phyloP scores from a whole-genome alignment of 2,329 filamentous ascomycete species.

The Fusarium sp. region DNA sequence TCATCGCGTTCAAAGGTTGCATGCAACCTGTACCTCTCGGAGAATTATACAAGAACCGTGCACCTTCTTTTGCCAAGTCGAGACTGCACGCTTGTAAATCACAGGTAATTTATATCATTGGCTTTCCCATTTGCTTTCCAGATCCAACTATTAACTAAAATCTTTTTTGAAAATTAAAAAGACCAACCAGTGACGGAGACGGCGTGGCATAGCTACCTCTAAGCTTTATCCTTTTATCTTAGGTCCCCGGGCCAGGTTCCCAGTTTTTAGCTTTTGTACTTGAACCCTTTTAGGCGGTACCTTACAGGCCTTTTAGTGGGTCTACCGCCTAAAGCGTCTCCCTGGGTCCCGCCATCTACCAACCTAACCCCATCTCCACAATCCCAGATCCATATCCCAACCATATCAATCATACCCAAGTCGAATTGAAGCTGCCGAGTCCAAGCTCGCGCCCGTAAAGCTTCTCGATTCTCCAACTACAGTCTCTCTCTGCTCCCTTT shows the following conservation, averaged over 20 bases:
- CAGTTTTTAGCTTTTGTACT: conserved; percentile 28
- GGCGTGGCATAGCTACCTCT: conserved; percentile 14
- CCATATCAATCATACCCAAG: conserved; percentile 11
- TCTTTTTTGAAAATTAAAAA: neutral
- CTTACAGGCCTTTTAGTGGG: conserved; percentile 42
- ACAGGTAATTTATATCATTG: conserved; percentile 5
- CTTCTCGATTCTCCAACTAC: conserved; percentile 22
- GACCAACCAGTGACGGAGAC: conserved; percentile 28
- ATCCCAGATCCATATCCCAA: conserved; percentile 22
- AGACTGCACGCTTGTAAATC: neutral
- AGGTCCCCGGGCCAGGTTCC: neutral
- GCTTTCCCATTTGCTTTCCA: conserved; percentile 21
- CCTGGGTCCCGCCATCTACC: conserved; percentile 4
- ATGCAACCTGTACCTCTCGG: conserved; percentile 29
- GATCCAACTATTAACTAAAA: conserved; percentile 22
- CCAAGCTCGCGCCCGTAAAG: neutral
- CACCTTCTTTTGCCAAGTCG: neutral
- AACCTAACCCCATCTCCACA: conserved; percentile 16
- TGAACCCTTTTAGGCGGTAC: conserved; percentile 37
- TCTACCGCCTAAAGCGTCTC: conserved; percentile 17
- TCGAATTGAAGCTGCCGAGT: neutral
- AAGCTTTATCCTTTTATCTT: neutral
- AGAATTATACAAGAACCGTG: conserved; percentile 25
- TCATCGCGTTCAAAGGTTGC: conserved; percentile 16
- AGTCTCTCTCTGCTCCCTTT: conserved; percentile 14